Evolutionary conservation across 495 filamentous ascomycete species (phyloP), one percentile per base, ranked within the genome.

Genomic region (Hypomontagnella submonticulosa): DNA sequence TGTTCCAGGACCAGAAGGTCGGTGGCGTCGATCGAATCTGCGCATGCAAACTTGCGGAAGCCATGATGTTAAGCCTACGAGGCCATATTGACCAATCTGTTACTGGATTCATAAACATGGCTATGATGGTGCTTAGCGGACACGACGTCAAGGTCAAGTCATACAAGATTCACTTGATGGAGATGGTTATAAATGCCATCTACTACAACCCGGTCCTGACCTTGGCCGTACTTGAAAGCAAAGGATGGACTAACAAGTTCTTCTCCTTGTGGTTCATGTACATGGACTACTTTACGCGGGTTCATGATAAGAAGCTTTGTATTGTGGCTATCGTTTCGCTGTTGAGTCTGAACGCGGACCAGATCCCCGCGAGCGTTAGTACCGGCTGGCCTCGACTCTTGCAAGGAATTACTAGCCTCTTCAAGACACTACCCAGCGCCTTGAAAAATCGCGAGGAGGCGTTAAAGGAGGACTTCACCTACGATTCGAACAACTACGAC

Each of bases 161-260:
- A 10, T 96, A 97, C 79, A 87, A 89, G 65, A 91, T 99, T 41
- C 94, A 98, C 76, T 78, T 99, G 48, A 96, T 99, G 92, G 96
- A 98, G 81, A 97, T 99, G 90, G 87, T 98, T 51, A 95, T 99
- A 83, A 98, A 99, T 77, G 90, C 90, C 51, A 92, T 97, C 65
- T 97, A 98, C 83, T 98, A 98, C 80, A 97, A 97, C 79, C 92
- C 95, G 2, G 74, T 83, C 30, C 84, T 97, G 59, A 81, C 90
- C 61, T 83, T 99, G 27, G 91, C 92, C 50, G 85, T 96, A 15
- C 82, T 99, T 37, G 95, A 99, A 76, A 75, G 83, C n/a, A 92
- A 94, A 55, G 88, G 86, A 56, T 97, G 92, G 93, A 99, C 95
- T n/a, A 98, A 98, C 77, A 97, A 96, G 79, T 98, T 99, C 77